A percentile compares a stretch with the other conserved stretches of the same genome.
These are phyloP conservation scores for Apiospora arundinis DNA, from an alignment of 2,329 filamentous ascomycete species.

Conservation along the genomic window DNA sequence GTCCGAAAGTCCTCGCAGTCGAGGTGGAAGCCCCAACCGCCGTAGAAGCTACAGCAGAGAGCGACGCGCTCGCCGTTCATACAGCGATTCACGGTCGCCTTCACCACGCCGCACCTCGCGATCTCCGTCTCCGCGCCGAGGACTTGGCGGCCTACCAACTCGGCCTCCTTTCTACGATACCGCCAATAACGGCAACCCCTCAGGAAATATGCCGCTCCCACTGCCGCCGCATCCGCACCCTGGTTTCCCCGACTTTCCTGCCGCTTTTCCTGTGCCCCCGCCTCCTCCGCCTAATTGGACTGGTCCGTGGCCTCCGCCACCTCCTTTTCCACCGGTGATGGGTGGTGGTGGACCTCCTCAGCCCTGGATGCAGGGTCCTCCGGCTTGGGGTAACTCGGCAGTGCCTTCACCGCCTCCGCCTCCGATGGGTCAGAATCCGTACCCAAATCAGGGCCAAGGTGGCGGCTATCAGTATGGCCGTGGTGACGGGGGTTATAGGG, in stretches of 20 bases:
- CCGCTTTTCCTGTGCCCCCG: slow-evolving; percentile 22
- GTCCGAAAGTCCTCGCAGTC: slow-evolving; percentile 39
- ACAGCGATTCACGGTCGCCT: slow-evolving; percentile 39
- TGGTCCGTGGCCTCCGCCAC: slow-evolving; percentile 26
- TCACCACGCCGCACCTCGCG: slow-evolving; percentile 33
- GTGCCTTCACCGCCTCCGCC: slow-evolving; percentile 23
- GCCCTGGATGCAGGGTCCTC: slow-evolving; percentile 22
- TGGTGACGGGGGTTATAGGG: slow-evolving; percentile 16
- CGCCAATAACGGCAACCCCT: background rate
- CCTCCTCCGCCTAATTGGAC: slow-evolving; percentile 26
- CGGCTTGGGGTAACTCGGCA: slow-evolving; percentile 8
- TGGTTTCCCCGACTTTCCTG: slow-evolving; percentile 7
- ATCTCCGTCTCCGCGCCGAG: slow-evolving; percentile 29
- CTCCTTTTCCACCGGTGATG: slow-evolving; percentile 14
- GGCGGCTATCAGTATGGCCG: slow-evolving; percentile 15
- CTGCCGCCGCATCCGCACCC: slow-evolving; percentile 13
- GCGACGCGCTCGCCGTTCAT: slow-evolving; percentile 35
- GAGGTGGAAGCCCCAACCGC: slow-evolving; percentile 34
- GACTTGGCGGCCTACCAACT: slow-evolving; percentile 13
- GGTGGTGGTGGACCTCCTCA: slow-evolving; percentile 8
- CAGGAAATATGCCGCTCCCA: background rate
- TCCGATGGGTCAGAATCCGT: slow-evolving; percentile 18
- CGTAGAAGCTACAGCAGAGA: slow-evolving; percentile 31
- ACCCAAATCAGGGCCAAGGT: slow-evolving; percentile 14
- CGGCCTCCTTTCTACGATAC: background rate